Evolutionary conservation across 75 land plant genomes (phyloP).

Genomic region (Pinus albicaulis): DNA sequence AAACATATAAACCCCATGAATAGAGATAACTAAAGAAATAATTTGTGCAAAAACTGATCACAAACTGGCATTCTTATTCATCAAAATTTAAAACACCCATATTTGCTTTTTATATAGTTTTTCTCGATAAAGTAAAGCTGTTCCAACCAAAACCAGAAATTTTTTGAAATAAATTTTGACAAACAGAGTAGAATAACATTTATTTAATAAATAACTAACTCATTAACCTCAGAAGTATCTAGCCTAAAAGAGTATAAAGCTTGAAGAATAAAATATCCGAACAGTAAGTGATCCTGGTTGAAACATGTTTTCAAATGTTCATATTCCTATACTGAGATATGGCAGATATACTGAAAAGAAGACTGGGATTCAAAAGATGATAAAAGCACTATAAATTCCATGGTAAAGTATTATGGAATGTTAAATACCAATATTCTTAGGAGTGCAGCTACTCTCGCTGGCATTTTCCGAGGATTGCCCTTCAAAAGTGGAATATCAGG

Average conservation of each 20-base stretch:
- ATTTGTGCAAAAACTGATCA: not conserved
- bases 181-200: not conserved
- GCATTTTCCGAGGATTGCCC: constrained; percentile 47
- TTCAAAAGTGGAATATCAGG: constrained; percentile 71
- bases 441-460: constrained; percentile 72
- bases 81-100: too few species aligned
- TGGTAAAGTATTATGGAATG: not conserved
- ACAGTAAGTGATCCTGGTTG: too few species aligned
- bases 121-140: not conserved
- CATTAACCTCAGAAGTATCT: not conserved
- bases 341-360: not conserved
- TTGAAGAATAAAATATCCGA: not conserved
- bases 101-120: not conserved
- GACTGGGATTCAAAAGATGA: not conserved
- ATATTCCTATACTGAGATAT: not conserved
- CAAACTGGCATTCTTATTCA: not conserved
- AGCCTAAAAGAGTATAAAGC: not conserved
- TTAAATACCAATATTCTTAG: constrained; percentile 76
- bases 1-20: not conserved
- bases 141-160: not conserved
- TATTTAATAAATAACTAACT: not conserved
- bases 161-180: not conserved
- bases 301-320: too few species aligned
- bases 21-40: not conserved
- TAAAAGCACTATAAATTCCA: not conserved